phyloP scores from a whole-genome alignment of 495 filamentous ascomycete species.

The Penicillium flavigenum region DNA sequence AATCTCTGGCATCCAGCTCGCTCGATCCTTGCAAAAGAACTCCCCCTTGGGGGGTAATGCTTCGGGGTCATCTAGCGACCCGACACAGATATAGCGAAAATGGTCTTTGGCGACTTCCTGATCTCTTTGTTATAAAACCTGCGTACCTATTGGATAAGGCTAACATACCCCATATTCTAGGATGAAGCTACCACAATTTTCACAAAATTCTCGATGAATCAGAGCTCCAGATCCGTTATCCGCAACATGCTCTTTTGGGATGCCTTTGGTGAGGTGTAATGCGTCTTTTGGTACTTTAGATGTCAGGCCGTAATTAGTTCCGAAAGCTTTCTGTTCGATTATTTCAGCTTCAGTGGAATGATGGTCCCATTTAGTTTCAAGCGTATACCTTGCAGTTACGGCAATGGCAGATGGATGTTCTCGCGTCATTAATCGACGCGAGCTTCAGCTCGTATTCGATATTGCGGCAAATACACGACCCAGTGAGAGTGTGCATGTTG shows the following conservation, averaged over 20 bases:
- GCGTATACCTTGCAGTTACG: slow-evolving; percentile 53
- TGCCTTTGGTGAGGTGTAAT: slow-evolving; percentile 41
- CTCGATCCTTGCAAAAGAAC: slow-evolving; percentile 61
- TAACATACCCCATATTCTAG: slow-evolving; percentile 60
- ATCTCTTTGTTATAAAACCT: slow-evolving; percentile 1
- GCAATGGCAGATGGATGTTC: slow-evolving; percentile 67
- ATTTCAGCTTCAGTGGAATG: background rate
- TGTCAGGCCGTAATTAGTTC: slow-evolving; percentile 62
- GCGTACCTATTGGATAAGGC: background rate
- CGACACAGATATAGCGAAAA: slow-evolving; percentile 63
- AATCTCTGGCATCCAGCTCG: slow-evolving; percentile 64
- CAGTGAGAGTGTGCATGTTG: slow-evolving; percentile 38
- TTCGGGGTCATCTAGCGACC: slow-evolving; percentile 62
- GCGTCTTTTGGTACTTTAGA: slow-evolving; percentile 56
- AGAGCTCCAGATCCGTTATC: slow-evolving; percentile 56
- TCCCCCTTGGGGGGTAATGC: slow-evolving; percentile 65
- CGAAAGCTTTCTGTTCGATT: slow-evolving; percentile 54
- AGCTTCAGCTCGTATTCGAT: slow-evolving; percentile 50
- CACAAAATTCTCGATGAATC: slow-evolving; percentile 64
- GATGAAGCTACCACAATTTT: slow-evolving; percentile 59
- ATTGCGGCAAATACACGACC: slow-evolving; percentile 51
- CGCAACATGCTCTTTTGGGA: slow-evolving; percentile 50
- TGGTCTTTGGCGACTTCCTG: slow-evolving; percentile 55
- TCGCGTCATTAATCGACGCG: slow-evolving; percentile 52
- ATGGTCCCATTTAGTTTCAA: background rate